Conservation (phyloP, 1,284 basidiomycete genomes). For the Austroboletus niveus region DNA sequence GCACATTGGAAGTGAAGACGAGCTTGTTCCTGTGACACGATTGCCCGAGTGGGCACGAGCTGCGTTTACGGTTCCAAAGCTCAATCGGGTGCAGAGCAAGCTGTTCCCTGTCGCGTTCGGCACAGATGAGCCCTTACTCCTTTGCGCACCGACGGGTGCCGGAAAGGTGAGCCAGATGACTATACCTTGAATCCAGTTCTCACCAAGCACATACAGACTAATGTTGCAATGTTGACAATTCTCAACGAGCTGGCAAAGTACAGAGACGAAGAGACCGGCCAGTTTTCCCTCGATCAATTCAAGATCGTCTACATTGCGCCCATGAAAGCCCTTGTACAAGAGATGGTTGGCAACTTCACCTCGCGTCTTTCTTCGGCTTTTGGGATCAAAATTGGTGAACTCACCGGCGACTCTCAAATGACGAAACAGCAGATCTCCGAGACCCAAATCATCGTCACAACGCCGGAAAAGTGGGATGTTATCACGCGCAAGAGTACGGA, state of each 20-base stretch:
- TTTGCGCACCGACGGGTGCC: constrained; percentile 98
- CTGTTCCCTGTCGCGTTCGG: constrained; percentile 93
- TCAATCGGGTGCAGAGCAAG: constrained; percentile 95
- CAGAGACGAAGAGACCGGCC: constrained; percentile 78
- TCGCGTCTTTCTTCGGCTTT: constrained; percentile 74
- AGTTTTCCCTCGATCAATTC: constrained; percentile 89
- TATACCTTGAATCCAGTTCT: constrained; percentile 6
- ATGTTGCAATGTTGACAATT: constrained; percentile 95
- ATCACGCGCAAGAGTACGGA: constrained; percentile 98
- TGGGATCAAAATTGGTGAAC: constrained; percentile 89
- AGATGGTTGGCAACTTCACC: constrained; percentile 94
- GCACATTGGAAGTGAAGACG: constrained; percentile 63
- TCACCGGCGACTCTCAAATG: constrained; percentile 97
- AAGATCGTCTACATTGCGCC: constrained; percentile 99
- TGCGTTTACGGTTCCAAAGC: constrained; percentile 80
- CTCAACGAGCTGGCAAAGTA: constrained; percentile 86
- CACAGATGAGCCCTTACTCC: constrained; percentile 90
- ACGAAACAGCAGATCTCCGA: constrained; percentile 97
- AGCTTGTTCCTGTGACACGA: constrained; percentile 72
- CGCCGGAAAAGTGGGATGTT: constrained; percentile 99
- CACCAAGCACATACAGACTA: constrained; percentile 61
- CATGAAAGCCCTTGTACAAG: constrained; percentile 98
- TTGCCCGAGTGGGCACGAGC: constrained; percentile 88
- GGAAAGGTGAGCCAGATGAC: constrained; percentile 72
- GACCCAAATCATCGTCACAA: constrained; percentile 98